Percentiles rank a stretch among this genome's conserved stretches.
phyloP scores from a whole-genome alignment of 805 yeast genomes.

The Metschnikowia baotianmanensis region DNA sequence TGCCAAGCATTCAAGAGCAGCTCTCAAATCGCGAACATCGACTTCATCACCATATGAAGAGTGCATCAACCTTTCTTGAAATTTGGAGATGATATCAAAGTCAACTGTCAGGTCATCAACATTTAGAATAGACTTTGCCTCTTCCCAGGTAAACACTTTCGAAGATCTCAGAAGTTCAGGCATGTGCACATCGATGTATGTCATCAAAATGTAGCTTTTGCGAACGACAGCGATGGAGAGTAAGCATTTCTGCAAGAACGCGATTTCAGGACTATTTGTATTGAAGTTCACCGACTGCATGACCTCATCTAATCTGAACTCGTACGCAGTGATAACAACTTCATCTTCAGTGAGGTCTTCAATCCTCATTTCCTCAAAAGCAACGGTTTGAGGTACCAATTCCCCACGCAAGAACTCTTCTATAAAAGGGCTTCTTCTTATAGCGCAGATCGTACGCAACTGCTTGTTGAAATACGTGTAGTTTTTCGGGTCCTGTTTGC shows the following conservation, averaged over 20 bases:
- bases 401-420: conserved; percentile 28
- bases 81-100: conserved; percentile 50
- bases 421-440: conserved; percentile 23
- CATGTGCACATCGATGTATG: conserved; percentile 48
- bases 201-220: conserved; percentile 55
- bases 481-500: conserved; percentile 34
- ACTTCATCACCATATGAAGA: conserved; percentile 24
- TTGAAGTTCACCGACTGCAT: conserved; percentile 30
- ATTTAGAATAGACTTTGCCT: conserved; percentile 51
- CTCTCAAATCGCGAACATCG: conserved; percentile 57
- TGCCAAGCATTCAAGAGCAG: conserved; percentile 57
- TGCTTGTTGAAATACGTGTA: conserved; percentile 34
- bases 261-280: conserved; percentile 34
- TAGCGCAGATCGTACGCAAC: conserved; percentile 27
- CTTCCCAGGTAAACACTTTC: conserved; percentile 22
- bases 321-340: conserved; percentile 71
- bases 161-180: conserved; percentile 27
- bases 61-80: conserved; percentile 37
- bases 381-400: conserved; percentile 32
- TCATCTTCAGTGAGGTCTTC: conserved; percentile 53
- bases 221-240: conserved; percentile 59
- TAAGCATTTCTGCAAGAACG: conserved; percentile 51
- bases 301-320: conserved; percentile 57
- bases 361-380: conserved; percentile 36
- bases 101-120: conserved; percentile 53